phyloP scores from a whole-genome alignment of 2,329 filamentous ascomycete genomes.

The Fusarium tuaranense region DNA sequence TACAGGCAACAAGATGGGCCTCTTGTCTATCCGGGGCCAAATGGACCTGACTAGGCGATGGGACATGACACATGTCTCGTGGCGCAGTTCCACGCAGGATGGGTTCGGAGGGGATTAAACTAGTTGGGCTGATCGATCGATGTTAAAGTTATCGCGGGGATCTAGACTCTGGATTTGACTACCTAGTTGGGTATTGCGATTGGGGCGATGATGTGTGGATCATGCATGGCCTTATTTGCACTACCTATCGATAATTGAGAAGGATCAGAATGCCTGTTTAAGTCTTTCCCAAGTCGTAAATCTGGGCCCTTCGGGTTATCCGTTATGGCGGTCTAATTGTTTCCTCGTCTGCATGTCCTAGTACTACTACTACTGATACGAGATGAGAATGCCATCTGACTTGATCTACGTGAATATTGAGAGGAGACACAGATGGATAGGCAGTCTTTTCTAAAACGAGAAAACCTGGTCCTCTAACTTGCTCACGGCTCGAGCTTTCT shows the following conservation, averaged over 20 bases:
- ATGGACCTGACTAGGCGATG: background rate
- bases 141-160: background rate
- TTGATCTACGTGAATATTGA: background rate
- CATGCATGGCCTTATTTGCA: background rate
- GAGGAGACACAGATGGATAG: too few relatives aligned
- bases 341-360: background rate
- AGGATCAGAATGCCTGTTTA: background rate
- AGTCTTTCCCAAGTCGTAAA: background rate
- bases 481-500: background rate
- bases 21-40: background rate
- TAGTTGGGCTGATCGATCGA: background rate
- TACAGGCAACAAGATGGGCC: background rate
- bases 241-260: background rate
- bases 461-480: background rate
- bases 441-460: background rate
- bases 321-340: background rate
- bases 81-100: background rate
- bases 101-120: background rate
- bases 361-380: background rate
- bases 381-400: background rate
- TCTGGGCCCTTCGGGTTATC: background rate
- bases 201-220: background rate
- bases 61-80: constrained; percentile 1
- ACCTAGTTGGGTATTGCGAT: background rate
- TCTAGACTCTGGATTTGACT: background rate